Conservation (phyloP, 177 flowering plant genomes). For the Vitis hybrid region DNA sequence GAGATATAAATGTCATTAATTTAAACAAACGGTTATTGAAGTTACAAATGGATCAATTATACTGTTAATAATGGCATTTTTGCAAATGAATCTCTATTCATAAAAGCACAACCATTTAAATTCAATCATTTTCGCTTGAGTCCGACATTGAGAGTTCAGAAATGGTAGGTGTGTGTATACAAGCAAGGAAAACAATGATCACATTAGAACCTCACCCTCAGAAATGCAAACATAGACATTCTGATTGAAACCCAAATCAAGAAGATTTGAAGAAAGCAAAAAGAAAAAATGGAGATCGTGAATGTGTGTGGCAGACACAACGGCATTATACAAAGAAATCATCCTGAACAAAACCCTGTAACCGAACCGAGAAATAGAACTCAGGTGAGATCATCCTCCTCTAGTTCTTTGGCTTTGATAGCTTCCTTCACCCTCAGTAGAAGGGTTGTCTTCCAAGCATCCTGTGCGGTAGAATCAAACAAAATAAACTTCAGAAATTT, state of each 20-base stretch:
- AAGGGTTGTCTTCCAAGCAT: conserved; percentile 84
- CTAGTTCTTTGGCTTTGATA: conserved; percentile 73
- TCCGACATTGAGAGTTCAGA: too few relatives aligned
- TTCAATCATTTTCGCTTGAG: too few relatives aligned
- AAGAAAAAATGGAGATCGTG: not conserved
- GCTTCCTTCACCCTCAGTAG: conserved; percentile 74
- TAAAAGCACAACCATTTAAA: too few relatives aligned
- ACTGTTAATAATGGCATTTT: too few relatives aligned
- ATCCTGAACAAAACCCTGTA: not conserved
- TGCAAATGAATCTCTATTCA: too few relatives aligned
- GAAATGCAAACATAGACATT: not conserved
- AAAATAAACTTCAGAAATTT: not conserved
- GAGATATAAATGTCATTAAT: too few relatives aligned
- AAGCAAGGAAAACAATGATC: not conserved
- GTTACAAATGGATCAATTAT: too few relatives aligned
- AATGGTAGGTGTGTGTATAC: too few relatives aligned
- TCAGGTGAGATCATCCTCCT: conserved; percentile 88
- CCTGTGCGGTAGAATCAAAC: conserved; percentile 34
- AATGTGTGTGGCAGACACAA: not conserved
- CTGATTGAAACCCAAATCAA: not conserved
- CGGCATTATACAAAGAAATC: not conserved
- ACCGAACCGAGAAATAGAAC: not conserved
- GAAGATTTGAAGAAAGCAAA: not conserved
- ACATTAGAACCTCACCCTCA: not conserved
- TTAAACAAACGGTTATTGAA: too few relatives aligned